Evolutionary conservation across 2,329 filamentous ascomycete species (phyloP), one percentile per base, ranked within the genome.

Genomic region (Neocatenulostroma microsporum): DNA sequence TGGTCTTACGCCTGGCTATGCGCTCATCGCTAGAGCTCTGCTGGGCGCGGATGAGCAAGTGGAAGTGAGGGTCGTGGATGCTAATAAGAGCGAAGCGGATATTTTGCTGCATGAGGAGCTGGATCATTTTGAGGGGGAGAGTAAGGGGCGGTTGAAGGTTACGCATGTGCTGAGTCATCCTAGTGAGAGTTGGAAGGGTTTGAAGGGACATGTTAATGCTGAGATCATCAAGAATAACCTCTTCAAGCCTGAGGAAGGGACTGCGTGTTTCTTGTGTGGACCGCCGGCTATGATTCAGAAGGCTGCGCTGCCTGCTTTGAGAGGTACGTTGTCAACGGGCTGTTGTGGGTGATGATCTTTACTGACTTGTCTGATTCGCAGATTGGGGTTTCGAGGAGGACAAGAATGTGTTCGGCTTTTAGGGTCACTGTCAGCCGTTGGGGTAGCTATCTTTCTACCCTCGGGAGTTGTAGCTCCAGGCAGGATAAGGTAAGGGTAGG

Each of bases 1-100:
- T 1, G 70, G 70, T 0, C 62, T 74, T 10, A 74, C 70, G 0
- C 69, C 70, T 0, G 70, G 69, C 0, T 75, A 70, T 44, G 61
- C 68, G 3, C 57, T 74, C 2, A 62, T 74, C 18, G 63, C 62
- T 1, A 60, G 64, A 2, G 62, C 71, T 4, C 41, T 69, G 12
- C 14, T 45, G 7, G 42, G 44, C 54, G 7, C 45, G 0, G 28
- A 50, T 2, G 51, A 49, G 5, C 64, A 69, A 21, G 38, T 50
- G 10, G 41, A 66, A 29, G 51, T 70, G 5, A 48, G 58, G 3
- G 61, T 69, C 0, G 51, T 73, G 2, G 66, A 73, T 41, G 70
- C 65, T 2, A 73, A 72, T 37, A 68, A 67, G 41, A 56, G 51
- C 3, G 63, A 72, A 44, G 50, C 47, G 4, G 69, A 72, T 29